These are phyloP conservation scores for Centella asiatica DNA, from an alignment of 129 eudicot species.

Conservation along the genomic window DNA sequence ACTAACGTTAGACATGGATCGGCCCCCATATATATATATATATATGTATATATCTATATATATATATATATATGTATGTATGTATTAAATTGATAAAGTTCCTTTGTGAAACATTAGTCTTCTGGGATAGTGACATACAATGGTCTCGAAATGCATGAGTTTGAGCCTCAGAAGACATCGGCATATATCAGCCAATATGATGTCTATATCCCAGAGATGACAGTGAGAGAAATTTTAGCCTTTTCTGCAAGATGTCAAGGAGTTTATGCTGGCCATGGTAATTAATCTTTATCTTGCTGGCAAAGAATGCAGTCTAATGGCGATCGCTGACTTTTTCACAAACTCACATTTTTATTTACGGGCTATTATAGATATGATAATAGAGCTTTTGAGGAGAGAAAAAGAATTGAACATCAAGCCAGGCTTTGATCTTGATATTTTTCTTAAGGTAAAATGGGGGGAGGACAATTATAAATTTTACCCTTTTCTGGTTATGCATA, in stretches of 20 bases:
- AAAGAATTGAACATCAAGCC: constrained; percentile 68
- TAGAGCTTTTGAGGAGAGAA: constrained; percentile 75
- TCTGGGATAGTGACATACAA: constrained; percentile 58
- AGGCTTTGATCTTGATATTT: constrained; percentile 71
- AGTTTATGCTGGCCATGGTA: constrained; percentile 67
- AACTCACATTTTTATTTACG: no score
- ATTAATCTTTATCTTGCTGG: no score
- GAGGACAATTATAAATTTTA: no score
- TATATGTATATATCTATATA: no score
- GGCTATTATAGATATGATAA: no score
- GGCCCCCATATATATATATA: no score
- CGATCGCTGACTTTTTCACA: no score
- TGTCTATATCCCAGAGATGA: constrained; percentile 60
- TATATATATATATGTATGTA: no score
- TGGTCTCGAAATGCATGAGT: constrained; percentile 49
- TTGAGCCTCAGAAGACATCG: constrained; percentile 56
- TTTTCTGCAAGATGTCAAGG: constrained; percentile 85
- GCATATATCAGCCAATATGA: constrained; percentile 70
- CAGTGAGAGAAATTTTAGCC: constrained; percentile 67
- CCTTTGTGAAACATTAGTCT: constrained; percentile 26
- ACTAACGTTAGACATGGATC: no score
- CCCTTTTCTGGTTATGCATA: no score
- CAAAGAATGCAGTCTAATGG: no score
- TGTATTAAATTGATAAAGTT: no score
- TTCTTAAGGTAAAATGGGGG: constrained; percentile 71